These are phyloP conservation scores for Pseudogymnoascus sp. DNA, from an alignment of 2,329 filamentous ascomycete genomes.

Conservation along the genomic window DNA sequence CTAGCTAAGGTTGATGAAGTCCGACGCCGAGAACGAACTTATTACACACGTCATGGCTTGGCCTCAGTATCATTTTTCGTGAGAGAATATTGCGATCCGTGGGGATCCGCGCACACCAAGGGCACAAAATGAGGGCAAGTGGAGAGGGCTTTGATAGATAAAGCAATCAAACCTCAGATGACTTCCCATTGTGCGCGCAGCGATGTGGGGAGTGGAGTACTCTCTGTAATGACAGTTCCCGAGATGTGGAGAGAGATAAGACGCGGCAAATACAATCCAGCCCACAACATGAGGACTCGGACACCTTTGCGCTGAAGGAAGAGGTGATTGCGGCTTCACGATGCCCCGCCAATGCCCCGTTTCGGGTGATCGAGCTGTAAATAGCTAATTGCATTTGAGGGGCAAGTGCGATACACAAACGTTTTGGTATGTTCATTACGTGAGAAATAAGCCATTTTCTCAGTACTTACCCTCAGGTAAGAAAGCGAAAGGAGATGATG, in stretches of 20 bases:
- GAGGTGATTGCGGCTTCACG: conserved; percentile 2
- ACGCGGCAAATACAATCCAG: background rate
- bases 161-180: background rate
- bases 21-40: background rate
- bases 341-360: background rate
- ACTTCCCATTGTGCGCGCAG: background rate
- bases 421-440: conserved; percentile 2
- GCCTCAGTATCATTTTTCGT: background rate
- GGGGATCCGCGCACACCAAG: background rate
- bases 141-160: conserved; percentile 4
- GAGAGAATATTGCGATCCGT: background rate
- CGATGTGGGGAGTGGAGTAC: background rate
- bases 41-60: background rate
- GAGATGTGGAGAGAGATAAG: conserved; percentile 10
- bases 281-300: conserved; percentile 9
- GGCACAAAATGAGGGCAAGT: background rate
- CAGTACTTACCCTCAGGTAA: background rate
- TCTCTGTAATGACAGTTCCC: conserved; percentile 7
- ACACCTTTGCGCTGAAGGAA: background rate
- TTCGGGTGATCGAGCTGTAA: conserved; percentile 2
- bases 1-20: background rate
- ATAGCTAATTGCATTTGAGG: conserved; percentile 7
- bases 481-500: background rate
- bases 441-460: background rate
- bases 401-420: conserved; percentile 2